Evolutionary conservation across 768 basidiomycete genomes (phyloP), one percentile per base, ranked within the genome.

Genomic region (Suillus decipiens): DNA sequence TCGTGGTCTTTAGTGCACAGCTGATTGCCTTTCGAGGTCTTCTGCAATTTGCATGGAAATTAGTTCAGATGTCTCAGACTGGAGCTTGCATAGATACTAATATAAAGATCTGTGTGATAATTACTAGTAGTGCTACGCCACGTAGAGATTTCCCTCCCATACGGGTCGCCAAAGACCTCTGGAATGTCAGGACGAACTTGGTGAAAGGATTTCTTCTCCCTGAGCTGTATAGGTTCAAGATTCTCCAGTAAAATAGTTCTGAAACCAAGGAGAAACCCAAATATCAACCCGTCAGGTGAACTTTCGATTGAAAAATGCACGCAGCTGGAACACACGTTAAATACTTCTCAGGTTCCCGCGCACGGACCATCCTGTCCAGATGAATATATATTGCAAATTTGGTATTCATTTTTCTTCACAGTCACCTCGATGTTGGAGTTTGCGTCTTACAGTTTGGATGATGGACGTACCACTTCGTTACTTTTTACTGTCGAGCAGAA

Each of bases 211-310:
- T 81, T 64, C 34, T 47, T 89, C 86, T 88, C 80, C 88, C 87
- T 85, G 76, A 76, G 75, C 72, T 69, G 64, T 51, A 69, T 76
- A 71, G 75, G 79, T 79, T 87, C 88, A 89, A 86, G 83, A 78
- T 76, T 72, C 75, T 76, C 76, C 78, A 67, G 77, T 67, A 64
- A 72, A 28, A 19, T 24, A 33, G 61, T 55, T 41, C n/a, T 22
- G 7, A 59, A 61, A 62, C 57, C 11, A 39, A 64, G 75, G 77
- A 77, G 75, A 72, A 80, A 78, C 86, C 82, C 88, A 89, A 89
- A 89, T 89, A 88, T 88, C 86, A 82, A 79, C 81, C 80, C 71
- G 74, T 78, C 78, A 87, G 87, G 88, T 89, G 82, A 73, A 89
- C 87, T 89, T 89, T 89, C 88, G 80, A 80, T 78, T 64, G 73